Percentiles rank a stretch among this genome's conserved stretches.
These are phyloP conservation scores for Pseudonitzschia multiseries DNA, from an alignment of 108 stramenopile genomes.

Conservation along the genomic window DNA sequence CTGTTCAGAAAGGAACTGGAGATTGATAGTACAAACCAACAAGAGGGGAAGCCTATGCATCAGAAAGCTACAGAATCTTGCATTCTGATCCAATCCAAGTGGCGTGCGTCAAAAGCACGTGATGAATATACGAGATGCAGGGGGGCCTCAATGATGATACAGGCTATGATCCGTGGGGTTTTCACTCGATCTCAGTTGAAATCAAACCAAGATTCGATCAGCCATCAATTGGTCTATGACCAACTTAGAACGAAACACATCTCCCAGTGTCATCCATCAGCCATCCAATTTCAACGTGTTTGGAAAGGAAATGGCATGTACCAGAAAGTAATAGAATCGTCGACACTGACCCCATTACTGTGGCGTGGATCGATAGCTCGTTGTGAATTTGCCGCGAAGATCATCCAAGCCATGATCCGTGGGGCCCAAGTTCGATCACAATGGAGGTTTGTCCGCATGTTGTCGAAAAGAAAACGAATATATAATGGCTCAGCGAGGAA, in stretches of 20 bases:
- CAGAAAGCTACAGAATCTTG: background rate
- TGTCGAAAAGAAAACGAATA: background rate
- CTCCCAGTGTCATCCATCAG: background rate
- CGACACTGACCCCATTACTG: background rate
- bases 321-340: background rate
- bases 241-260: background rate
- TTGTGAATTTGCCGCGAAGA: slow-evolving; percentile 1
- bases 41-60: background rate
- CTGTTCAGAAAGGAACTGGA: background rate
- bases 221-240: background rate
- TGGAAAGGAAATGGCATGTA: background rate
- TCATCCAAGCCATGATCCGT: slow-evolving; percentile 8
- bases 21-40: background rate
- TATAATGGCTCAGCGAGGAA: slow-evolving; percentile 1
- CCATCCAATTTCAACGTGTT: background rate
- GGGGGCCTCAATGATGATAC: slow-evolving; percentile 6
- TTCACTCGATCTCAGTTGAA: background rate
- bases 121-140: background rate
- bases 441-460: slow-evolving; percentile 7
- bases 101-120: slow-evolving; percentile 10
- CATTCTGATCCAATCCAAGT: background rate
- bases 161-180: background rate
- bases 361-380: slow-evolving; percentile 13
- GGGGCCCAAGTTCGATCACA: slow-evolving; percentile 8
- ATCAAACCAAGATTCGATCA: background rate